Base-by-base conservation (phyloP, 2,329 filamentous ascomycete genomes). In the Colletotrichum tabaci region DNA sequence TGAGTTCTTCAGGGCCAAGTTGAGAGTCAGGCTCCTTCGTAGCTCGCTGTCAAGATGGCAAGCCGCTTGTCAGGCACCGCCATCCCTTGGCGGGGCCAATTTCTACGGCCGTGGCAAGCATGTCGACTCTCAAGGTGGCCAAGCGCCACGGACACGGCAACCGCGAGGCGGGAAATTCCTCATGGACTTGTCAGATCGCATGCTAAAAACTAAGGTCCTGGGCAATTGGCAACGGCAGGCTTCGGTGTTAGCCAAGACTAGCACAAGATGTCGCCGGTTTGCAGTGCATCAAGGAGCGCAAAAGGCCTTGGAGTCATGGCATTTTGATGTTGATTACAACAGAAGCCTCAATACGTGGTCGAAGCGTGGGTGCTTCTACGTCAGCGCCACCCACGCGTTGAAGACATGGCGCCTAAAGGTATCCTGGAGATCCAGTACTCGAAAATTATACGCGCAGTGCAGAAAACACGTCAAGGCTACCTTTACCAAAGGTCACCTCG, bases 391-490 rank as follows among this genome's bases (percentile, higher is more conserved):
- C 4, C 23, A 44, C 21, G 52, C 60, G 16, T 21, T 71, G 40
- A 63, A 42, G 47, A 55, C 13, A 18, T 71, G 68, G 68, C 65
- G 65, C 6, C 60, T 46, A n/a, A 68, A 55, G 18, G 52, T 35
- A 15, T 38, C 46, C n/a, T 71, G 68, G 68, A 62, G 65, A 35
- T 73, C 71, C 8, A 40, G 38, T 44, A 61, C 60, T n/a, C 68
- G 68, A 30, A 73, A 57, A 42, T 49, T 68, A 16, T 73, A 73
- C 21, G 68, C 69, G 38, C 58, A 50, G 30, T 73, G 68, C 55
- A 67, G 71, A 18, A 65, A 71, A 57, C 60, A 64, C 44, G 63
- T 72, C 38, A 73, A 73, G 46, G 56, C 64, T 9, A 56, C 65
- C 47, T 61, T 63, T 13, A 63, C 71, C 18, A 72, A 71, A 42